Conservation (phyloP, 129 eudicot species). For the Erigeron canadensis region DNA sequence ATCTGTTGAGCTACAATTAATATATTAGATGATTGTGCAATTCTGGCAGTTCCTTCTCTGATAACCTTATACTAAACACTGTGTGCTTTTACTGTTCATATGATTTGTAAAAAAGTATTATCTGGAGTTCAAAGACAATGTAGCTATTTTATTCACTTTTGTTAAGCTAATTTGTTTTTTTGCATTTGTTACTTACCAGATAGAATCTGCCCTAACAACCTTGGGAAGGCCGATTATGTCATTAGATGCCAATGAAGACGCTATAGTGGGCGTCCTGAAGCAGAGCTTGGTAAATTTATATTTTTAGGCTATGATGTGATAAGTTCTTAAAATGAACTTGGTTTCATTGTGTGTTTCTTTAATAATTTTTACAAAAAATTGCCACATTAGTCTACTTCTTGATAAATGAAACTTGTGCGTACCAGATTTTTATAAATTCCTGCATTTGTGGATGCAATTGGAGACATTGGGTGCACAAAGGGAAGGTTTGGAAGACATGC, state of each 20-base stretch:
- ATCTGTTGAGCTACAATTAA: not conserved
- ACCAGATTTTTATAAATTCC: not conserved
- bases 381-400: not conserved
- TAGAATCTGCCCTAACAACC: slow-evolving; percentile 80
- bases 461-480: slow-evolving; percentile 84
- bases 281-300: slow-evolving; percentile 81
- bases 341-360: not conserved
- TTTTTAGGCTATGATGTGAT: slow-evolving; percentile 1
- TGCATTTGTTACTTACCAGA: slow-evolving; percentile 42
- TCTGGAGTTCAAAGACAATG: not conserved
- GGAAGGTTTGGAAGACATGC: slow-evolving; percentile 96
- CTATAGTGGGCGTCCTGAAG: slow-evolving; percentile 79
- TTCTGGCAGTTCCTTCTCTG: not conserved
- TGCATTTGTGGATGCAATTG: slow-evolving; percentile 66
- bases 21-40: not conserved
- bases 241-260: slow-evolving; percentile 94
- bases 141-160: not conserved
- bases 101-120: not conserved
- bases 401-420: too few relatives aligned
- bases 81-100: not conserved
- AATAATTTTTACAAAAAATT: slow-evolving; percentile 3
- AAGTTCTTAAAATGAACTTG: not conserved
- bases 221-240: slow-evolving; percentile 90
- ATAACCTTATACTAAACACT: not conserved
- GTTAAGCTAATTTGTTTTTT: slow-evolving; percentile 19